Base-by-base conservation (phyloP, 2,329 filamentous ascomycete genomes). In the Cercospora janseana region DNA sequence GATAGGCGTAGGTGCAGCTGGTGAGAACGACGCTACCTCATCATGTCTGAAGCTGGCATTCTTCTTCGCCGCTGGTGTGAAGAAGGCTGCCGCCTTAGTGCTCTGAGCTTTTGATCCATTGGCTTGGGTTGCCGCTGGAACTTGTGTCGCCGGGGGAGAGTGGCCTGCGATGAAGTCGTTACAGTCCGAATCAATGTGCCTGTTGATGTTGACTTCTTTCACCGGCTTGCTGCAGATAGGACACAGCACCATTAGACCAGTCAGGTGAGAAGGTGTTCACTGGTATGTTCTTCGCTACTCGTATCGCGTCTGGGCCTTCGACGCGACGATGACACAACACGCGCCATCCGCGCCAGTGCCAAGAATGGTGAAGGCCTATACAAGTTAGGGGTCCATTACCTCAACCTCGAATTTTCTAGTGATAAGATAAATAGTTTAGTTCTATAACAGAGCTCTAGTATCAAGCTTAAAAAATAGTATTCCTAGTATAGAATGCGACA, bases 181-280 rank as follows among this genome's bases (percentile, higher is more conserved):
- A 73, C 92, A 97, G 57, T 80, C 80, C 23, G 88, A 92, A 72
- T 97, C 93, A 66, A 97, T 82, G 70, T 97, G 92, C 60, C 79
- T 78, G 72, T 97, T 97, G 75, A 97, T 97, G 59, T 86, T 80
- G 64, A 75, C 73, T 58, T 85, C 73, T 58, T 81, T 85, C 62
- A 69, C 66, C 16, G 60, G 59, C 45, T 63, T 60, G 13, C 61
- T 52, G 51, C 67, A 69, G 48, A 69, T 65, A 6, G 67, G 67
- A 51, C 67, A 69, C 23, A 59, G 52, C 32, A 66, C 63, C 63
- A 65, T 65, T 51, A 51, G 51, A 23, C n/a, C 29, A 8, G 31
- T 16, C 31, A 26, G 2, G 26, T 24, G 9, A 38, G 5, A n/a
- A 10, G 12, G 16, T 27, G 21, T 35, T 32, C 6, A n/a, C n/a